Conservation (phyloP, 495 filamentous ascomycete genomes). For the Daldinia decipiens region DNA sequence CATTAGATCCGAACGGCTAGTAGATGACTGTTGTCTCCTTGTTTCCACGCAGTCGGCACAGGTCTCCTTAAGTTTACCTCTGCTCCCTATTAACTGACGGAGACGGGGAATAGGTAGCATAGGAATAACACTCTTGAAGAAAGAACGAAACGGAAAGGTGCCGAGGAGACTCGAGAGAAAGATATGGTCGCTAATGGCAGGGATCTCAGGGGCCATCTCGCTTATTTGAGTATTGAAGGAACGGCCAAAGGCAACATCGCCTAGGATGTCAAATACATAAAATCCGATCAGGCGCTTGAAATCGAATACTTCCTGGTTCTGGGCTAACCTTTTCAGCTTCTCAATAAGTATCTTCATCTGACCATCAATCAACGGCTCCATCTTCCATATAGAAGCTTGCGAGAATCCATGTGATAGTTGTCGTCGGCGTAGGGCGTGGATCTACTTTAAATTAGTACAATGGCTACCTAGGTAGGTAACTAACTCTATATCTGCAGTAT, state of each 20-base stretch:
- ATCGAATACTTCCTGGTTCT: neutral
- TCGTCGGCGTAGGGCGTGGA: slow-evolving; percentile 6
- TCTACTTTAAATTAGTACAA: neutral
- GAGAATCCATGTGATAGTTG: slow-evolving; percentile 7
- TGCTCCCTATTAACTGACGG: neutral
- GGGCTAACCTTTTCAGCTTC: neutral
- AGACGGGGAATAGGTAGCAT: neutral
- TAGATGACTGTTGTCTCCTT: neutral
- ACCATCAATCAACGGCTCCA: neutral
- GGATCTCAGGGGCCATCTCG: slow-evolving; percentile 8
- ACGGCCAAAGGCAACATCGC: slow-evolving; percentile 4
- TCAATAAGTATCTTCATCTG: slow-evolving; percentile 3
- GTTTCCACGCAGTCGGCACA: neutral
- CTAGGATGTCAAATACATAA: slow-evolving; percentile 3
- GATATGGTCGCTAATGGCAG: slow-evolving; percentile 4
- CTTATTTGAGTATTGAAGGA: slow-evolving; percentile 9
- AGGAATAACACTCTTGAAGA: slow-evolving; percentile 2
- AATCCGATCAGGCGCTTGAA: neutral
- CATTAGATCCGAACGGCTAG: neutral
- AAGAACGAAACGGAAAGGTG: slow-evolving; percentile 2
- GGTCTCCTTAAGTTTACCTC: neutral
- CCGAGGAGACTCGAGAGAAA: slow-evolving; percentile 6
- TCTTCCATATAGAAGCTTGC: slow-evolving; percentile 3
- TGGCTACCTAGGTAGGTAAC: neutral
- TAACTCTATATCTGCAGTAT: neutral